These are phyloP conservation scores for Clavispora fructus DNA, from an alignment of 805 yeast species.

Conservation along the genomic window DNA sequence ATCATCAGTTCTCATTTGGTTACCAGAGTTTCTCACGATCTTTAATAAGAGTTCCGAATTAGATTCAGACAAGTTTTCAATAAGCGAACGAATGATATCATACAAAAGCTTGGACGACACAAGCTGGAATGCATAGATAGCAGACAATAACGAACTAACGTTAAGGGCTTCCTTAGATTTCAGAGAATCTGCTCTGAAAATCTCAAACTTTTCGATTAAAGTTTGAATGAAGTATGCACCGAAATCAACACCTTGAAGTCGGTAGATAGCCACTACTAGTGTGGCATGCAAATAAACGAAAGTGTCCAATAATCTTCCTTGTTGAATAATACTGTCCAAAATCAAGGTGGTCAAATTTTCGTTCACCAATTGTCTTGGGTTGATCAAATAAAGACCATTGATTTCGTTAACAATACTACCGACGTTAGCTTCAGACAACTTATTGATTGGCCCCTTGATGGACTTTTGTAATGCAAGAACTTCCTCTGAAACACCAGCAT, in stretches of 20 bases:
- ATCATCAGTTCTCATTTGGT: constrained; percentile 84
- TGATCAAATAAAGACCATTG: constrained; percentile 52
- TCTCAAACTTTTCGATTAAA: constrained; percentile 65
- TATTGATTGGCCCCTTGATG: constrained; percentile 80
- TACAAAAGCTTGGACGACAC: constrained; percentile 71
- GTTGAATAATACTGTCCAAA: constrained; percentile 56
- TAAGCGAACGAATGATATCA: constrained; percentile 59
- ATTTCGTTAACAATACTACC: constrained; percentile 65
- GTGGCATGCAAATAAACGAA: constrained; percentile 79
- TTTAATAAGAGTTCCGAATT: constrained; percentile 75
- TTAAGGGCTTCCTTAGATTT: constrained; percentile 53
- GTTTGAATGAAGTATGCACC: constrained; percentile 84
- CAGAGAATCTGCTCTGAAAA: constrained; percentile 23
- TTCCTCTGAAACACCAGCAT: constrained; percentile 32
- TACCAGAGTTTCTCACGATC: constrained; percentile 71
- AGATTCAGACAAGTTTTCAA: constrained; percentile 54
- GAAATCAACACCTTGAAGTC: constrained; percentile 78
- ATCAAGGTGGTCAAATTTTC: constrained; percentile 60
- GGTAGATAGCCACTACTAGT: constrained; percentile 66
- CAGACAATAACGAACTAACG: constrained; percentile 66
- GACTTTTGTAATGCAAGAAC: constrained; percentile 48
- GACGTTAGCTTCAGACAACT: constrained; percentile 83
- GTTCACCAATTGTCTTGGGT: constrained; percentile 78
- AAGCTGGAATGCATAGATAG: constrained; percentile 72
- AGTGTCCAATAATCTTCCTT: constrained; percentile 67